These are phyloP conservation scores for Physaria fendleri DNA, from an alignment of 345 rosid species.

Conservation along the genomic window DNA sequence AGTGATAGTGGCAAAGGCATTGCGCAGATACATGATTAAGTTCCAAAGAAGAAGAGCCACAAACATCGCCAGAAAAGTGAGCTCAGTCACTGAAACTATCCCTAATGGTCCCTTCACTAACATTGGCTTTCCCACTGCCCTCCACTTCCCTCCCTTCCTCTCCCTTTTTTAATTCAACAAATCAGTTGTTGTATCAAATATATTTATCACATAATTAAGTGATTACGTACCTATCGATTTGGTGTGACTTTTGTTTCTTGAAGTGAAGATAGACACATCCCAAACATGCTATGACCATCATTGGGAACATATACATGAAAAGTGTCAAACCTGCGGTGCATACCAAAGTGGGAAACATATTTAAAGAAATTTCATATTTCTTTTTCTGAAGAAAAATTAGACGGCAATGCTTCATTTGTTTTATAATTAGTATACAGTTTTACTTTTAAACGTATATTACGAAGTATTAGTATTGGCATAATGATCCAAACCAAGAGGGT, in stretches of 20 bases:
- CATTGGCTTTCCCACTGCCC: conserved; percentile 46
- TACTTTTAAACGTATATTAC: neutral
- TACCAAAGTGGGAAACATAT: neutral
- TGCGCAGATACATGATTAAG: conserved; percentile 38
- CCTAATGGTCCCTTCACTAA: conserved; percentile 79
- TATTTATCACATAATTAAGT: neutral
- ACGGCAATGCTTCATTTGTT: neutral
- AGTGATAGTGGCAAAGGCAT: conserved; percentile 35
- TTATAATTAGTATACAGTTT: neutral
- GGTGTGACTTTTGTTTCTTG: conserved; percentile 12
- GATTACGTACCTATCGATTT: conserved; percentile 1
- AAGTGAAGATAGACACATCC: conserved; percentile 56
- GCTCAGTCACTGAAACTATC: conserved; percentile 59
- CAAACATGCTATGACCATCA: conserved; percentile 49
- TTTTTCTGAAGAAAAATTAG: neutral
- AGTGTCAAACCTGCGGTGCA: conserved; percentile 39
- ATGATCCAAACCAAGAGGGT: conserved; percentile 58
- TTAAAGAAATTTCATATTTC: neutral
- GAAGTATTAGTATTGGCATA: conserved; percentile 53
- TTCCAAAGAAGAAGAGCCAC: conserved; percentile 64
- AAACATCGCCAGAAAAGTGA: conserved; percentile 61
- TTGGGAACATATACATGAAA: conserved; percentile 51
- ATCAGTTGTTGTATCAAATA: no score
- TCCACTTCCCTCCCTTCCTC: conserved; percentile 12
- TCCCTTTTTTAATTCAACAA: no score